A percentile compares a stretch with the other conserved stretches of the same genome.
Conservation (phyloP, 768 basidiomycete genomes). For the Collybiopsis luxurians region DNA sequence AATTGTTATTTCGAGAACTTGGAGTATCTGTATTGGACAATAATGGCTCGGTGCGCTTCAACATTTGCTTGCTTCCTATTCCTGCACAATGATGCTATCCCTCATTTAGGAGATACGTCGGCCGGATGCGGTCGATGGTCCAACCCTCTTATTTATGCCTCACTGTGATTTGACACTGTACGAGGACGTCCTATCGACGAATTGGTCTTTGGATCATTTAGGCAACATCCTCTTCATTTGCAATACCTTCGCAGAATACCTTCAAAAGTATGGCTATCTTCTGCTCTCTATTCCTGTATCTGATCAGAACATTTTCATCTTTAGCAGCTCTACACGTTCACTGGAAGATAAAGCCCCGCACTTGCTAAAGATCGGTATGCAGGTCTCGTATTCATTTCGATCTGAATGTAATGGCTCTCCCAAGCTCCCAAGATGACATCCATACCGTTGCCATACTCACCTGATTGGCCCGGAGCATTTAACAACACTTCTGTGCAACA, state of each 20-base stretch:
- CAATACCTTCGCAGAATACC: slow-evolving; percentile 3
- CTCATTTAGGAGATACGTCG: no score
- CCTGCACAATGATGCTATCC: no score
- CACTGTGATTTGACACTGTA: slow-evolving; percentile 3
- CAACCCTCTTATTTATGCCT: slow-evolving; percentile 4
- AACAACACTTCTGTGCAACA: slow-evolving; percentile 2
- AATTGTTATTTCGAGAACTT: background rate
- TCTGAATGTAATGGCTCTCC: no score
- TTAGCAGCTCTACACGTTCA: background rate
- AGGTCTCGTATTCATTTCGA: background rate
- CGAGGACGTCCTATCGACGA: background rate
- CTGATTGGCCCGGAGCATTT: slow-evolving; percentile 1
- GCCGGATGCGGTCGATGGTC: background rate
- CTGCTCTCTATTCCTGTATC: background rate
- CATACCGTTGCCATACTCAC: background rate
- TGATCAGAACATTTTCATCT: background rate
- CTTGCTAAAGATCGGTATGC: background rate
- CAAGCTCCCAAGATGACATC: background rate
- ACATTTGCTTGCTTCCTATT: no score
- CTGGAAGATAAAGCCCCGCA: background rate
- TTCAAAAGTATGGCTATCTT: background rate
- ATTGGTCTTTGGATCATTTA: background rate
- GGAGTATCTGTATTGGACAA: background rate
- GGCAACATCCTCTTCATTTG: background rate
- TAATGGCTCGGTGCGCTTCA: background rate